A percentile compares a stretch with the other conserved stretches of the same genome.
Conservation (phyloP, 2,329 filamentous ascomycete genomes). For the Tolypocladium album region DNA sequence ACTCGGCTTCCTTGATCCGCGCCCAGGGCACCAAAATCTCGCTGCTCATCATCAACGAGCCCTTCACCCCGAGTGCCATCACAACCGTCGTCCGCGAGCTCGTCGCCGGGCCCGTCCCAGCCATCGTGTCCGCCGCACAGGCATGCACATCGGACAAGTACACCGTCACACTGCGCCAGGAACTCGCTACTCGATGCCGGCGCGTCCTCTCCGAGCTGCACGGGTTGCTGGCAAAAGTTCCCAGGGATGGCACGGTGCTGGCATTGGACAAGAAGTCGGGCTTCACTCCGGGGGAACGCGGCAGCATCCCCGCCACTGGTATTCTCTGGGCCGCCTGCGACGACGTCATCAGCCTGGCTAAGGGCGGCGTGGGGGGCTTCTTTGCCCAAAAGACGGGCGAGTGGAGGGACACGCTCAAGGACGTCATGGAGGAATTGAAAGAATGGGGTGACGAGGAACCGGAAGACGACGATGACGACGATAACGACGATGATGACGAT, state of each 20-base stretch:
- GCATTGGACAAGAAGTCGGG: constrained; percentile 13
- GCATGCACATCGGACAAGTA: constrained; percentile 51
- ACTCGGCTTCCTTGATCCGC: constrained; percentile 62
- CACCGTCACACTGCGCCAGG: constrained; percentile 50
- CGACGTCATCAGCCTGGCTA: constrained; percentile 51
- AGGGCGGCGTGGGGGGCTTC: constrained; percentile 57
- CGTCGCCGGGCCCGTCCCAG: constrained; percentile 62
- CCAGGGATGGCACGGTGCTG: constrained; percentile 44
- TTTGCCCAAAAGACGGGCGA: constrained; percentile 62
- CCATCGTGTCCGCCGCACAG: constrained; percentile 59
- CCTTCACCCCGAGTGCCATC: constrained; percentile 73
- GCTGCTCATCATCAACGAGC: constrained; percentile 74
- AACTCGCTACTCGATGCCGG: constrained; percentile 49
- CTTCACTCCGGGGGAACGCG: constrained; percentile 30
- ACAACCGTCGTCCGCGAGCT: constrained; percentile 60
- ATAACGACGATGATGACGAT: constrained; percentile 32
- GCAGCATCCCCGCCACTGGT: constrained; percentile 57
- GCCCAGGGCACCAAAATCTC: constrained; percentile 83
- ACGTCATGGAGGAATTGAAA: constrained; percentile 76
- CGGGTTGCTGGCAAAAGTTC: constrained; percentile 49
- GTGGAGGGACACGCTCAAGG: constrained; percentile 64
- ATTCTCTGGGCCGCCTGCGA: constrained; percentile 81
- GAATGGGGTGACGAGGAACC: constrained; percentile 73
- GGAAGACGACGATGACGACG: constrained; percentile 44
- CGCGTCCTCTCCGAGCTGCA: constrained; percentile 53